A percentile compares a stretch with the other conserved stretches of the same genome.
phyloP scores from a whole-genome alignment of 345 rosid species.

The Viola odorata region DNA sequence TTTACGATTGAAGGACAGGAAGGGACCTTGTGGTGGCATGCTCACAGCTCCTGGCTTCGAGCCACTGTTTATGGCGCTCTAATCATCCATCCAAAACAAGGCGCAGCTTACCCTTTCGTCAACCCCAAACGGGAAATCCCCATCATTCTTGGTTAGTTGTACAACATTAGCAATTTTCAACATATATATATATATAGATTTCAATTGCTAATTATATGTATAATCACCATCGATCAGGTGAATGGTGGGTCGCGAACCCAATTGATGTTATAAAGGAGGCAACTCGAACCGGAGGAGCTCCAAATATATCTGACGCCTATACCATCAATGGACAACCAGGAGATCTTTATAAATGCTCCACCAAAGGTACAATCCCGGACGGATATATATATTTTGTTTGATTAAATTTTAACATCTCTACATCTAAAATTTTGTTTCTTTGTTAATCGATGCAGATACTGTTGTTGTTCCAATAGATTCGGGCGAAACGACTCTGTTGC shows the following conservation, averaged over 20 bases:
- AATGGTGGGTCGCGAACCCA: conserved; percentile 96
- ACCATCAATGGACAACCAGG: conserved; percentile 96
- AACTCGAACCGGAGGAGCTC: conserved; percentile 64
- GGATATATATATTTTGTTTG: too few relatives aligned
- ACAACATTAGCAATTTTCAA: neutral
- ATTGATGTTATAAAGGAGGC: conserved; percentile 67
- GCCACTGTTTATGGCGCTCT: conserved; percentile 95
- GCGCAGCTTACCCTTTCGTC: conserved; percentile 66
- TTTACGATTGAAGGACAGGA: conserved; percentile 81
- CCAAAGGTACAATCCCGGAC: conserved; percentile 39
- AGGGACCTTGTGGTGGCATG: conserved; percentile 99
- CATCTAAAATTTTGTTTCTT: too few relatives aligned
- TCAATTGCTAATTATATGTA: neutral
- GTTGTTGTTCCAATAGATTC: conserved; percentile 52
- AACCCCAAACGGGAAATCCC: conserved; percentile 66
- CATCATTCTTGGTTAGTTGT: conserved; percentile 55
- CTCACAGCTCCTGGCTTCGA: conserved; percentile 96
- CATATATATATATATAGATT: neutral
- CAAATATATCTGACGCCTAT: conserved; percentile 68
- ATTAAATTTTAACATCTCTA: too few relatives aligned
- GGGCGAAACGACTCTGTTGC: conserved; percentile 74
- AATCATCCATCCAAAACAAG: conserved; percentile 56
- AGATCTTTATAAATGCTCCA: conserved; percentile 81
- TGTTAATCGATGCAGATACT: conserved; percentile 44
- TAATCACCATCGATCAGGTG: conserved; percentile 38